phyloP scores from a whole-genome alignment of 78 protist species.

The Protostelium mycophagum region DNA sequence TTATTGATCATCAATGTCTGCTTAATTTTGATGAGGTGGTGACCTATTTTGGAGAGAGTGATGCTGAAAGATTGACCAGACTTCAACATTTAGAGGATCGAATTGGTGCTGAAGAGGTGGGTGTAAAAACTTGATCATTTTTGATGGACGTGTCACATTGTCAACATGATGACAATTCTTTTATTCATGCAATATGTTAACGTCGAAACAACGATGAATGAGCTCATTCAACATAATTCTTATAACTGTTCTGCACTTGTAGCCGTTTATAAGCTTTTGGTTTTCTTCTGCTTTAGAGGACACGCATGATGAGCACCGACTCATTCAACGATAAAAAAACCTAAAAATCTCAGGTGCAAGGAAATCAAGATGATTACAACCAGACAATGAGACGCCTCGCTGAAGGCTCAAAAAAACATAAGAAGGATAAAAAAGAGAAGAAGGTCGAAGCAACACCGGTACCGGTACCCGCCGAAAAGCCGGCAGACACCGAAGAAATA shows the following conservation, averaged over 20 bases:
- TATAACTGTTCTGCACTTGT: too few relatives aligned
- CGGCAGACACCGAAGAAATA: too few relatives aligned
- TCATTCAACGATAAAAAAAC: background rate
- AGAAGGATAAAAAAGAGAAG: constrained; percentile 10
- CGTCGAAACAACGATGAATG: too few relatives aligned
- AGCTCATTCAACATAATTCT: too few relatives aligned
- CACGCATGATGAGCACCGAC: too few relatives aligned
- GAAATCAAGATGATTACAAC: background rate
- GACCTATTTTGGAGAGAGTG: background rate
- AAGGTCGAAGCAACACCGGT: background rate
- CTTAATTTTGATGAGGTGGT: background rate
- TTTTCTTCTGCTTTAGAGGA: too few relatives aligned
- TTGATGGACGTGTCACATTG: background rate
- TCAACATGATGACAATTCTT: background rate
- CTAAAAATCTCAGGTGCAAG: background rate
- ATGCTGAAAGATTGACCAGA: background rate
- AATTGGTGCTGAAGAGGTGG: background rate
- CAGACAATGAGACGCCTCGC: background rate
- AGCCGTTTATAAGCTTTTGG: too few relatives aligned
- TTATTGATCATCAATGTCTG: background rate
- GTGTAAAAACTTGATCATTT: background rate
- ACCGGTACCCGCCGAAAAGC: background rate
- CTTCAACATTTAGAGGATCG: background rate
- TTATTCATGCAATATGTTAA: background rate
- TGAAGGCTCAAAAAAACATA: background rate